Percentiles rank a stretch among this genome's conserved stretches.
Evolutionary conservation across 768 basidiomycete genomes (phyloP).

Genomic region (Lactifluus echinatus): DNA sequence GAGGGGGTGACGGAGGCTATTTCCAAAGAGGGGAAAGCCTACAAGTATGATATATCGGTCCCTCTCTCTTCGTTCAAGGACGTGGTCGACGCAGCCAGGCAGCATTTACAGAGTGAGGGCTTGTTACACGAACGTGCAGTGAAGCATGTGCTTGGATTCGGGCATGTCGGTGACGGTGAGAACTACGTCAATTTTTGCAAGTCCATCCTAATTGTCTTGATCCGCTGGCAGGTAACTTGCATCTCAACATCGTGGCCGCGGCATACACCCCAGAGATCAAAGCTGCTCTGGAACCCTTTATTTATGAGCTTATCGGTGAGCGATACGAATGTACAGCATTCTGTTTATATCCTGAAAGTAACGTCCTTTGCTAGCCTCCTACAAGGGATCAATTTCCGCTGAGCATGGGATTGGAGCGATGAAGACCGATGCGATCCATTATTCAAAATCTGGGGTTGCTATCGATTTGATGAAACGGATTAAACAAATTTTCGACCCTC

Average conservation of each 20-base stretch:
- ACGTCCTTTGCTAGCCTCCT: conserved; percentile 41
- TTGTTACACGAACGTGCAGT: conserved; percentile 66
- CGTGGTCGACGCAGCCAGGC: conserved; percentile 74
- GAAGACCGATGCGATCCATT: conserved; percentile 85
- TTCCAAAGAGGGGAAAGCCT: conserved; percentile 88
- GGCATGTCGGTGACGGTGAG: conserved; percentile 91
- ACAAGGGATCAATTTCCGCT: conserved; percentile 88
- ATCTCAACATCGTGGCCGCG: conserved; percentile 83
- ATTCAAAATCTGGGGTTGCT: conserved; percentile 73
- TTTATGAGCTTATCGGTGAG: conserved; percentile 85
- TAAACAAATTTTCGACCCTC: conserved; percentile 82
- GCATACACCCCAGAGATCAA: conserved; percentile 79
- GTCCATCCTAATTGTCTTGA: not conserved
- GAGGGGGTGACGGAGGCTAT: conserved; percentile 90
- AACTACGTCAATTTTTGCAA: conserved; percentile 25
- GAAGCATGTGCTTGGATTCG: conserved; percentile 84
- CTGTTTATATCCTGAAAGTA: not conserved
- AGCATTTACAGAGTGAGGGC: conserved; percentile 59
- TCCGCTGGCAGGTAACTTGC: conserved; percentile 65
- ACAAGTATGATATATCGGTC: conserved; percentile 95
- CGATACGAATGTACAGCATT: conserved; percentile 16
- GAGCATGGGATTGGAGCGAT: conserved; percentile 96
- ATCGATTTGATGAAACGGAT: conserved; percentile 87
- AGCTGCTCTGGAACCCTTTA: conserved; percentile 84
- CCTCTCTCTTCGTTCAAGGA: conserved; percentile 81